Base-by-base conservation (phyloP, 345 rosid genomes). In the Arabis alpina region DNA sequence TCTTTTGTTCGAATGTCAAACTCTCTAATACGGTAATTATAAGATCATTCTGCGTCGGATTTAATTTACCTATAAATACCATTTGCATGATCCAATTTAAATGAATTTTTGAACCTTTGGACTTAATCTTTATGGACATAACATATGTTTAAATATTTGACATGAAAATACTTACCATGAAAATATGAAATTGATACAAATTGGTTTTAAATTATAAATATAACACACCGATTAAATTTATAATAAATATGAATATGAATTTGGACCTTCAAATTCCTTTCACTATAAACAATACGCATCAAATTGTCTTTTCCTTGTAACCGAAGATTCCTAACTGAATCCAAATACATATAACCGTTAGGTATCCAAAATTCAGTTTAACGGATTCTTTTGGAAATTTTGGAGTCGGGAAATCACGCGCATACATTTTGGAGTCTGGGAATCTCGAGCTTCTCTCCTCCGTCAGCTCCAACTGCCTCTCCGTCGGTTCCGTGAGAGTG, bases 81-180 rank as follows among this genome's bases (percentile, higher is more conserved):
- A 13, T 30, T 61, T 61, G 41, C 45, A 30, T 61, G 15, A 61
- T 61, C 42, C 14, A 45, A 15, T n/a, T 15, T 6, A 30, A 44
- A 28, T 43, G 42, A 25, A 1, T 16, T 15, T 15, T 10, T 23
- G 9, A 36, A 36, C 10, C 9, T 36, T 36, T 36, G 10, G 39
- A 36, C 10, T 32, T 5, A 4, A 32, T 5, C 36, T 32, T 32
- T 32, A 32, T 8, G 10, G 39, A 8, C 39, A 8, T 36, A 36
- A 36, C 39, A 36, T 36, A 36, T 36, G 39, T 2, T 7, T 36
- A 36, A 36, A 7, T 36, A 7, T 9, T 8, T 36, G 10, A 36
- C 39, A 7, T 7, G 39, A 36, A 36, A 36, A 36, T 36, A 6
- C 9, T 19, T 19, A 19, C 23, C 23, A 5, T 5, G 6, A 0